Percentiles rank a stretch among this genome's conserved stretches.
These are phyloP conservation scores for Sarocladium strictum DNA, from an alignment of 2,329 filamentous ascomycete species.

Conservation along the genomic window DNA sequence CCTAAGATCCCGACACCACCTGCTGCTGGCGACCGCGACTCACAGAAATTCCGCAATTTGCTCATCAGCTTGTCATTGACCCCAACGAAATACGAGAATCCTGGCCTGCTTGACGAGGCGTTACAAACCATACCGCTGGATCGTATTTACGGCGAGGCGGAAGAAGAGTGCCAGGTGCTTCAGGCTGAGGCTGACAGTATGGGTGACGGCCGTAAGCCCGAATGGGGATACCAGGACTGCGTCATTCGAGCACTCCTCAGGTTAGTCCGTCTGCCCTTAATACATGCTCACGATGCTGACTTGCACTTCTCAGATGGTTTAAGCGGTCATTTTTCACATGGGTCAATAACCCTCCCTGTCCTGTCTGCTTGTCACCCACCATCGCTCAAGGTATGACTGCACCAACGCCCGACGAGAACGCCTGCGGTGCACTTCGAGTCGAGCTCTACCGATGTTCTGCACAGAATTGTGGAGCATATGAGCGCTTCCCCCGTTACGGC, in stretches of 20 bases:
- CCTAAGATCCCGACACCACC: slow-evolving; percentile 67
- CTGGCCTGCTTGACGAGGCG: slow-evolving; percentile 87
- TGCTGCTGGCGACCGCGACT: slow-evolving; percentile 54
- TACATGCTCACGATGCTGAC: slow-evolving; percentile 14
- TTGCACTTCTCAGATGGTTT: slow-evolving; percentile 59
- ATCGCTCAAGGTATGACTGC: slow-evolving; percentile 76
- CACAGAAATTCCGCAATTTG: slow-evolving; percentile 73
- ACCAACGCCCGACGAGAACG: slow-evolving; percentile 82
- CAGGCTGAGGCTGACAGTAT: slow-evolving; percentile 84
- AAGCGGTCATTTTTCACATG: slow-evolving; percentile 91
- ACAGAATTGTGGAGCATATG: slow-evolving; percentile 66
- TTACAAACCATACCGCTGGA: slow-evolving; percentile 81
- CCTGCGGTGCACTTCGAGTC: slow-evolving; percentile 78
- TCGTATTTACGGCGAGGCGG: slow-evolving; percentile 86
- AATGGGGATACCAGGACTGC: slow-evolving; percentile 98
- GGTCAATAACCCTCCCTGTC: slow-evolving; percentile 91
- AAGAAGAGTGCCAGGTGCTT: slow-evolving; percentile 86
- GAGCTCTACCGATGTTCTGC: slow-evolving; percentile 87
- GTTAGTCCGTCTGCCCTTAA: slow-evolving; percentile 40
- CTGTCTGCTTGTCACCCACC: slow-evolving; percentile 75
- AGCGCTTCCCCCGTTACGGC: slow-evolving; percentile 89
- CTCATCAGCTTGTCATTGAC: slow-evolving; percentile 81
- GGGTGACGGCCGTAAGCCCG: slow-evolving; percentile 69
- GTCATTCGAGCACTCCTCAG: slow-evolving; percentile 81
- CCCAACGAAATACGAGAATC: slow-evolving; percentile 93